These are phyloP conservation scores for Monilinia fructicola DNA, from an alignment of 2,329 filamentous ascomycete genomes.

Conservation along the genomic window DNA sequence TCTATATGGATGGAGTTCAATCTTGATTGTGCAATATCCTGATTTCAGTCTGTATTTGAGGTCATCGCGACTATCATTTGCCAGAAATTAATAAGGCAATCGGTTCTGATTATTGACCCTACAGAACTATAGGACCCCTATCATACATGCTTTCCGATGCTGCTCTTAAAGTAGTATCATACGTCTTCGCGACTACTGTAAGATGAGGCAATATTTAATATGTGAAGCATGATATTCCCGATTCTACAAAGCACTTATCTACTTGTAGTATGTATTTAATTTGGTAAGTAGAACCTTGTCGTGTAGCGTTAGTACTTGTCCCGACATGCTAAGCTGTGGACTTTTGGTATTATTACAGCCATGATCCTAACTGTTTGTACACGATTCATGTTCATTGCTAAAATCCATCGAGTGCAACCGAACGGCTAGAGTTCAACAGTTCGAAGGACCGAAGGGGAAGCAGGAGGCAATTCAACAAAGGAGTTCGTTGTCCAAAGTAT, in stretches of 20 bases:
- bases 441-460: not conserved
- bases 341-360: not conserved
- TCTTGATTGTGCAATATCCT: not conserved
- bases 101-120: no score
- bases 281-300: not conserved
- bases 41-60: not conserved
- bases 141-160: no score
- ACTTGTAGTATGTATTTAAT: not conserved
- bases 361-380: slow-evolving; percentile 13
- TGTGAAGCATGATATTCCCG: not conserved
- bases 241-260: not conserved
- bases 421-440: not conserved
- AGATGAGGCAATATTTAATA: slow-evolving; percentile 5
- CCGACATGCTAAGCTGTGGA: slow-evolving; percentile 1
- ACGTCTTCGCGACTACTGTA: not conserved
- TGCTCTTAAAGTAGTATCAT: no score
- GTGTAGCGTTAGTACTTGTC: not conserved
- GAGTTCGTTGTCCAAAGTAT: no score
- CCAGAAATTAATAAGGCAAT: not conserved
- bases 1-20: not conserved
- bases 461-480: no score
- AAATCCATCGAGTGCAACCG: not conserved
- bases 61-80: not conserved
- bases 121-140: no score
- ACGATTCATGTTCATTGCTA: slow-evolving; percentile 12